These are phyloP conservation scores for Paecilomyces variotii DNA, from an alignment of 2,329 filamentous ascomycete species.

Conservation along the genomic window DNA sequence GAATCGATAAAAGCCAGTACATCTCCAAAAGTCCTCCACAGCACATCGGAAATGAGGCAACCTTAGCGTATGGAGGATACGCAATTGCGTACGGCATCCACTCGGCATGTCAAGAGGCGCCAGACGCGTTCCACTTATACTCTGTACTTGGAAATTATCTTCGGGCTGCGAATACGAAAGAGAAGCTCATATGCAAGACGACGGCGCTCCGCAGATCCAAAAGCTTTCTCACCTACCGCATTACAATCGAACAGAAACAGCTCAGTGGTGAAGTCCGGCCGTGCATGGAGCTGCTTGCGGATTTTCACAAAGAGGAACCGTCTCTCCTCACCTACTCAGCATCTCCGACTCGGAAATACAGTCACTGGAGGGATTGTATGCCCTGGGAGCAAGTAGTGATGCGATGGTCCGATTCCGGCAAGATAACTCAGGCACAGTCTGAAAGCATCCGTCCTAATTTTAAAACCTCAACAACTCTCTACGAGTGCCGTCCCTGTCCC, in stretches of 20 bases:
- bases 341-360: constrained; percentile 25
- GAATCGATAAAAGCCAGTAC: neutral
- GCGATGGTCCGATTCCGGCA: constrained; percentile 14
- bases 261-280: constrained; percentile 28
- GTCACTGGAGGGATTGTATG: constrained; percentile 16
- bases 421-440: constrained; percentile 13
- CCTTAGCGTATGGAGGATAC: constrained; percentile 42
- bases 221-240: constrained; percentile 41
- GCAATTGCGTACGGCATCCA: constrained; percentile 34
- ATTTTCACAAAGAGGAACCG: constrained; percentile 40
- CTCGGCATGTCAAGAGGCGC: constrained; percentile 34
- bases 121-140: constrained; percentile 35
- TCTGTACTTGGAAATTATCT: constrained; percentile 41
- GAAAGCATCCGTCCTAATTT: constrained; percentile 21
- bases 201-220: constrained; percentile 35
- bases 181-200: constrained; percentile 31
- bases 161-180: constrained; percentile 37
- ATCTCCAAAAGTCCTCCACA: constrained; percentile 6
- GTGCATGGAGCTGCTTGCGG: constrained; percentile 38
- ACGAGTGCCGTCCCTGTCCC: constrained; percentile 29
- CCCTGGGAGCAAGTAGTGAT: constrained; percentile 8
- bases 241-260: constrained; percentile 38
- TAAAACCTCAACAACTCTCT: constrained; percentile 18
- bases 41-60: constrained; percentile 24
- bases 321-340: constrained; percentile 32